Evolutionary conservation across 208 protist species (phyloP).

Genomic region (Endotrypanum monterogeii): DNA sequence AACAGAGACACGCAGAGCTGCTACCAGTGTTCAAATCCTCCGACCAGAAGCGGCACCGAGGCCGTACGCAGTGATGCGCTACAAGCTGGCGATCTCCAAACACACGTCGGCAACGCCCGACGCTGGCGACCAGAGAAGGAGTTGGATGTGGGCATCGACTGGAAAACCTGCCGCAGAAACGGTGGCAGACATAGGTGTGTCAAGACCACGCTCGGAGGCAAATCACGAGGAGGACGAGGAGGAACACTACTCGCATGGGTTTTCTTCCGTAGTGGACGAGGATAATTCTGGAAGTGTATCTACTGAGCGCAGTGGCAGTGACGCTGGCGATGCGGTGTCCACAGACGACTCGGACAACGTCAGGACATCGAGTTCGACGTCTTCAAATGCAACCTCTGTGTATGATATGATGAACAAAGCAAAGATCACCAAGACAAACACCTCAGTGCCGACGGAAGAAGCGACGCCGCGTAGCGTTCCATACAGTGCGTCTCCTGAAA

Average conservation of each 20-base stretch:
- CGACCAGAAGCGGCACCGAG: constrained; percentile 37
- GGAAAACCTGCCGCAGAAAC: neutral
- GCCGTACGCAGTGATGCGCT: constrained; percentile 55
- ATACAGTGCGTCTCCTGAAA: neutral
- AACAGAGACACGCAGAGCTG: constrained; percentile 10
- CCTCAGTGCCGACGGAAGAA: neutral
- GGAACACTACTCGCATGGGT: constrained; percentile 2
- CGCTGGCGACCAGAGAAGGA: neutral
- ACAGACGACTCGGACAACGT: constrained; percentile 9
- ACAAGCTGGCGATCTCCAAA: constrained; percentile 31
- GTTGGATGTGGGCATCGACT: neutral
- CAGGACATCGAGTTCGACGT: constrained; percentile 13
- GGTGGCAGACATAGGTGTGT: neutral
- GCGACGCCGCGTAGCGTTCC: neutral
- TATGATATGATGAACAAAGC: neutral
- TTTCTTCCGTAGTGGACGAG: neutral
- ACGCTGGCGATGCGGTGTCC: neutral
- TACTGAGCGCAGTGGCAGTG: neutral
- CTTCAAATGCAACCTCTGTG: neutral
- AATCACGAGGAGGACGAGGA: neutral
- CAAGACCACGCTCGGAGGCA: neutral
- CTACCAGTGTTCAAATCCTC: constrained; percentile 34
- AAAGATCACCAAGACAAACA: neutral
- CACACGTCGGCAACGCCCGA: neutral
- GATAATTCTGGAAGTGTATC: neutral